Evolutionary conservation across 2,329 filamentous ascomycete genomes (phyloP), one percentile per base, ranked within the genome.

Genomic region (Calonectria ilicicola): DNA sequence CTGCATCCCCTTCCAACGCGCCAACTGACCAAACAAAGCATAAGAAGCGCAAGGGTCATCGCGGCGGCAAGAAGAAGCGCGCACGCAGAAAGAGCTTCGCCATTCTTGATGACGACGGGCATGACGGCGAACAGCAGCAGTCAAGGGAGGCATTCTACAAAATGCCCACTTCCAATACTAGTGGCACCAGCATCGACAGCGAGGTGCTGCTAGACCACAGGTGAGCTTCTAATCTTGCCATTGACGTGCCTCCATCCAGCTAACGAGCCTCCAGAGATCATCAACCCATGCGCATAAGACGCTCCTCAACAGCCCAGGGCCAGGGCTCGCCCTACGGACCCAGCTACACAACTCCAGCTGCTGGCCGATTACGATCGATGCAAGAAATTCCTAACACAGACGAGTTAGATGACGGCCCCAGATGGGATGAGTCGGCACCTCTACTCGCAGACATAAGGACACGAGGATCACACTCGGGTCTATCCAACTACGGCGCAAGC

Each of bases 181-280:
- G 96, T 85, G 92, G 90, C 78, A 95, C 94, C 1, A 98, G 96
- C 83, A 86, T 98, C 75, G 96, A 98, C 77, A 98, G 95, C 82
- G 93, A 98, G 81, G 93, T 91, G 9, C 86, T 98, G 77, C 86
- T 98, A 21, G 96, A 98, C 84, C 96, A 98, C 83, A 91, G 95
- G 92, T 94, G 85, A 74, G 85, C 75, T 60, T 14, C 47, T 10
- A 35, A n/a, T 29, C 26, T 32, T 29, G 29, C 21, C 49, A 40
- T 60, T 60, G 44, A 32, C 27, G 15, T 23, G 58, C 67, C 62
- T 63, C 47, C 38, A 65, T n/a, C 62, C 10, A 17, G 8, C 72
- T 74, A 8, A 72, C 49, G 32, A 19, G 6, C 7, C 10, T 6
- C 56, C 72, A 92, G 91, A 78, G 87, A 90, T 63, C 92, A 93